These are phyloP conservation scores for Phytophthora aleatoria DNA, from an alignment of 352 stramenopile genomes.

Conservation along the genomic window DNA sequence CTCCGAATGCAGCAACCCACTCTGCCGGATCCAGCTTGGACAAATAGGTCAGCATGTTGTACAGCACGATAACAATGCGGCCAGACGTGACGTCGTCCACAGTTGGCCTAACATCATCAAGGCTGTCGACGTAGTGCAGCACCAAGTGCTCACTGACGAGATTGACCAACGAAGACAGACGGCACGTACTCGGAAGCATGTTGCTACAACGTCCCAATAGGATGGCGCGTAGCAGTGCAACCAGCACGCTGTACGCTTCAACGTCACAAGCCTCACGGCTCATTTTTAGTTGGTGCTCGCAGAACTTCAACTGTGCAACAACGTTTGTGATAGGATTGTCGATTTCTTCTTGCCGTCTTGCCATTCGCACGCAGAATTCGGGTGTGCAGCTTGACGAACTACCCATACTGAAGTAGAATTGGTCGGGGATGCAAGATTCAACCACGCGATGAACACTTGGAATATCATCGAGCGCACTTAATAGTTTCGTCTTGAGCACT, in stretches of 20 bases:
- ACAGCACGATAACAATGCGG: slow-evolving; percentile 28
- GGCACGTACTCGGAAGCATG: slow-evolving; percentile 20
- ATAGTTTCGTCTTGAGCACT: slow-evolving; percentile 18
- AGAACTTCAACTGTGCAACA: slow-evolving; percentile 30
- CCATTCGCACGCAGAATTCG: slow-evolving; percentile 39
- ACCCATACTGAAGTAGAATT: slow-evolving; percentile 39
- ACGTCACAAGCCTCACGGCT: slow-evolving; percentile 25
- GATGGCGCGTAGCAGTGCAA: slow-evolving; percentile 35
- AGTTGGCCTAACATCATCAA: slow-evolving; percentile 10
- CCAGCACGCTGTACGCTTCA: slow-evolving; percentile 37
- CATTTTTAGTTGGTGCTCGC: slow-evolving; percentile 10
- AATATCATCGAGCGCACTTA: slow-evolving; percentile 7
- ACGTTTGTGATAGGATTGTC: slow-evolving; percentile 2
- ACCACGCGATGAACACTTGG: slow-evolving; percentile 11
- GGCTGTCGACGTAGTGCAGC: slow-evolving; percentile 29
- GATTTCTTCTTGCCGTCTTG: background rate
- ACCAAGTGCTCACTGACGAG: slow-evolving; percentile 40
- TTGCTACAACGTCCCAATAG: slow-evolving; percentile 23
- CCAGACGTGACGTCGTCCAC: slow-evolving; percentile 24
- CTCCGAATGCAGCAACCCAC: slow-evolving; percentile 30
- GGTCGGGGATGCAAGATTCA: slow-evolving; percentile 12
- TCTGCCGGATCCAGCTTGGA: slow-evolving; percentile 17
- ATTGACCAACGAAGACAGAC: slow-evolving; percentile 30
- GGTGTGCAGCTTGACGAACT: slow-evolving; percentile 17
- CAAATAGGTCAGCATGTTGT: slow-evolving; percentile 29